Evolutionary conservation across 345 rosid genomes (phyloP).

Genomic region (Angophora floribunda): DNA sequence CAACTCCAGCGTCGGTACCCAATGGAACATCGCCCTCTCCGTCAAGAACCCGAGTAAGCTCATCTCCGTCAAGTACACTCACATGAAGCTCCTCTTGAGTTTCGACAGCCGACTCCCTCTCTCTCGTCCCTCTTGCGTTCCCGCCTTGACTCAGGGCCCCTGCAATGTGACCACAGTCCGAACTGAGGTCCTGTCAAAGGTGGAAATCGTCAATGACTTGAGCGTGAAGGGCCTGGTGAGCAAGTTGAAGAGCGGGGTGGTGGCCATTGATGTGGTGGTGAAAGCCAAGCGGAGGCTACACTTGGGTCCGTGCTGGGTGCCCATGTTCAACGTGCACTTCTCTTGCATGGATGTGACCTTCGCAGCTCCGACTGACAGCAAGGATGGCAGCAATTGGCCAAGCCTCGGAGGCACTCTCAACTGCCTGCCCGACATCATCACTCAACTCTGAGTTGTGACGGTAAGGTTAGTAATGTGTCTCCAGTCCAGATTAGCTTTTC

Average conservation of each 20-base stretch:
- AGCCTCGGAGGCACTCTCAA: neutral
- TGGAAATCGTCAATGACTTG: neutral
- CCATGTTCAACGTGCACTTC: rapidly evolving
- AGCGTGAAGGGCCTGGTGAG: neutral
- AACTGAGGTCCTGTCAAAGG: neutral
- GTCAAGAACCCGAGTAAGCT: neutral
- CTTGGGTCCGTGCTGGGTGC: neutral
- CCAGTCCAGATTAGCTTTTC: too few relatives aligned
- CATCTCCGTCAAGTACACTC: neutral
- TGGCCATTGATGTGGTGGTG: neutral
- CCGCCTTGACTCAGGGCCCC: neutral
- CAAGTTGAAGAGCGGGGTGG: neutral
- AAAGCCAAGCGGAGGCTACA: neutral
- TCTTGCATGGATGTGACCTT: neutral
- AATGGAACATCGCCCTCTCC: too few relatives aligned
- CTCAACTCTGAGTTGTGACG: too few relatives aligned
- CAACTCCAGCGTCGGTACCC: rapidly evolving
- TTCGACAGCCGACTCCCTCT: neutral
- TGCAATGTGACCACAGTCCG: neutral
- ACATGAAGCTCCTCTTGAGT: neutral
- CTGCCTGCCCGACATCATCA: too few relatives aligned
- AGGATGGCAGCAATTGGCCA: rapidly evolving
- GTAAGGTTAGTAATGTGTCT: too few relatives aligned
- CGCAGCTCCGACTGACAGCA: neutral
- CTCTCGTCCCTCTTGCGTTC: neutral